Evolutionary conservation across 805 yeast species (phyloP).

Genomic region (Yarrowia phangngaensis): DNA sequence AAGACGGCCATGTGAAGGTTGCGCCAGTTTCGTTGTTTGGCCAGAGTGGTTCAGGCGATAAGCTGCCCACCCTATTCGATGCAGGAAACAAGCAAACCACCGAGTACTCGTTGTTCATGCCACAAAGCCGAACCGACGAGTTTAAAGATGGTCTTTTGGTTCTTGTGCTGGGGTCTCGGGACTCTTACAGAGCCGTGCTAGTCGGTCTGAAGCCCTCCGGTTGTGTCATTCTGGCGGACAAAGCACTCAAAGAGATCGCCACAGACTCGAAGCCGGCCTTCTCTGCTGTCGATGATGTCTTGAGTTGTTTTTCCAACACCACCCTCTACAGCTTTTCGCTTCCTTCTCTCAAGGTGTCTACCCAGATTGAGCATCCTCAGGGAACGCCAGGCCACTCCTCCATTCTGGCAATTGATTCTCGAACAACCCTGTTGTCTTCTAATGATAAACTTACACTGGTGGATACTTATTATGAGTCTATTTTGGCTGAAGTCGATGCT

Average conservation of each 20-base stretch:
- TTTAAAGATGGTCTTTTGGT: conserved; percentile 8
- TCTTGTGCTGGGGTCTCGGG: conserved; percentile 14
- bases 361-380: conserved; percentile 18
- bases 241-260: conserved; percentile 15
- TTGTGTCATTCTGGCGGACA: conserved; percentile 18
- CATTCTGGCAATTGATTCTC: conserved; percentile 34
- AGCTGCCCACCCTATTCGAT: conserved; percentile 16
- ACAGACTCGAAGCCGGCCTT: conserved; percentile 12
- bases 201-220: conserved; percentile 17
- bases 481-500: conserved; percentile 29
- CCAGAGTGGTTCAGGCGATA: conserved; percentile 12
- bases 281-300: conserved; percentile 8
- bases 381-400: conserved; percentile 25
- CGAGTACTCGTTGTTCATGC: conserved; percentile 19
- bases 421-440: conserved; percentile 35
- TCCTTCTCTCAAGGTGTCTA: conserved; percentile 24
- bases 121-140: conserved; percentile 19
- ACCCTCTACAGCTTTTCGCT: conserved; percentile 18
- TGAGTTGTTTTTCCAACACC: conserved; percentile 15
- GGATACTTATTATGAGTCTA: conserved; percentile 39
- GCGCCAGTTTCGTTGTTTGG: conserved; percentile 17
- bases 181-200: conserved; percentile 17
- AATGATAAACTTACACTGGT: conserved; percentile 40
- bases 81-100: conserved; percentile 19
- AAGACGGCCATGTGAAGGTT: conserved; percentile 10